Evolutionary conservation across 2,329 filamentous ascomycete genomes (phyloP), one percentile per base, ranked within the genome.

Genomic region (Septoria petroselini): DNA sequence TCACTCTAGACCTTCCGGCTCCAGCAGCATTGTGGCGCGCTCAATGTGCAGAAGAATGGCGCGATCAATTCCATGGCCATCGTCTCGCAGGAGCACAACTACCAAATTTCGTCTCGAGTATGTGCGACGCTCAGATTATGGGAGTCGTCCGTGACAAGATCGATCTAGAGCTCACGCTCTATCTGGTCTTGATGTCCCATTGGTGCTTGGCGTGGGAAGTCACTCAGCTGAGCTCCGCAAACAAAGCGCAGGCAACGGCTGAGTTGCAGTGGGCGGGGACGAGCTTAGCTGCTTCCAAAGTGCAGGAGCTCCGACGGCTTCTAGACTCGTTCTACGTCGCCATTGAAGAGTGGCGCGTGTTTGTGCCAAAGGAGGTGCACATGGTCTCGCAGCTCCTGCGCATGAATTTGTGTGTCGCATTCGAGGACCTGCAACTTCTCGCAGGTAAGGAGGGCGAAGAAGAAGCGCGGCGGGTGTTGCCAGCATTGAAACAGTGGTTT

Each of bases 361-460:
- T 56, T 27, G 51, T 58, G 9, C 53, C 53, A 11, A 56, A 56
- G 17, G 53, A 56, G 18, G 56, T 58, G 2, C 53, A 56, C 40
- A 54, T 58, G 53, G 40, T 56, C 5, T 53, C 53, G n/a, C 53
- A 59, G 19, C 48, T 56, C 1, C 31, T 58, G 17, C 57, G 52
- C 15, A 55, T 59, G 50, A 58, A 59, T 23, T 38, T 59, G 7
- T 54, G 51, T 29, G 57, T 59, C 5, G 52, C 55, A 7, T 53
- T 59, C 18, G 57, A 56, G 14, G 57, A 59, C 31, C 30, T 59
- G 4, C 55, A 58, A 35, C 45, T 58, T 12, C 46, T 59, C 9
- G 55, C 57, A 3, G 57, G 57, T 3, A 59, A 59, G 25, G 55
- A 58, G 41, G 55, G 55, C 1, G 55, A 56, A 27, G 55, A 53